Percentiles rank a stretch among this genome's conserved stretches.
phyloP scores from a whole-genome alignment of 257 asterid species.

The Solanum phureja region DNA sequence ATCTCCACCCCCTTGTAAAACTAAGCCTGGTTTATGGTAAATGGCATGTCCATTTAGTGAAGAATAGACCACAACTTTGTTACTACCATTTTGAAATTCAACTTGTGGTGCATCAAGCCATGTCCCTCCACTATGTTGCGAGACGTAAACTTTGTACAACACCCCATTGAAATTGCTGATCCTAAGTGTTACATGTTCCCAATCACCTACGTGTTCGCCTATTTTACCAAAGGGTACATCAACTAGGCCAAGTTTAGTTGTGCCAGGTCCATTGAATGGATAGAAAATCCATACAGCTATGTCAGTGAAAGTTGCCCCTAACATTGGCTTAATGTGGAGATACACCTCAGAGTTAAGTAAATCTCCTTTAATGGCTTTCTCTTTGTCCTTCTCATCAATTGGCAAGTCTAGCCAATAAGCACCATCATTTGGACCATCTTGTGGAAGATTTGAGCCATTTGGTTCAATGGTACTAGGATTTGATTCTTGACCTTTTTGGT shows the following conservation, averaged over 20 bases:
- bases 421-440: slow-evolving; percentile 62
- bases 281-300: slow-evolving; percentile 70
- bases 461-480: slow-evolving; percentile 37
- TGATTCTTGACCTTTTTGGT: slow-evolving; percentile 44
- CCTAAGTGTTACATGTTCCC: slow-evolving; percentile 86
- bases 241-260: slow-evolving; percentile 45
- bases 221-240: slow-evolving; percentile 47
- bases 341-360: slow-evolving; percentile 45
- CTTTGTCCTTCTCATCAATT: slow-evolving; percentile 11
- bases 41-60: slow-evolving; percentile 64
- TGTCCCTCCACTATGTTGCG: slow-evolving; percentile 52
- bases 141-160: slow-evolving; percentile 41
- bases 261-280: slow-evolving; percentile 80
- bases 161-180: slow-evolving; percentile 75
- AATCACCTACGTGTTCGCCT: slow-evolving; percentile 88
- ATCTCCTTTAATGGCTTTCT: slow-evolving; percentile 45
- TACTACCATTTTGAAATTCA: slow-evolving; percentile 32
- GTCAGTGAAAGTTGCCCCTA: slow-evolving; percentile 70
- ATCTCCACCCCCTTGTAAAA: slow-evolving; percentile 37
- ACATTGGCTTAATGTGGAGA: slow-evolving; percentile 55
- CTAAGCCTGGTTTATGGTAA: slow-evolving; percentile 28
- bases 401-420: slow-evolving; percentile 78
- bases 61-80: slow-evolving; percentile 51
- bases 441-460: slow-evolving; percentile 73
- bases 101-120: slow-evolving; percentile 57